Base-by-base conservation (phyloP, 2,329 filamentous ascomycete genomes). In the Rutstroemia sp. region DNA sequence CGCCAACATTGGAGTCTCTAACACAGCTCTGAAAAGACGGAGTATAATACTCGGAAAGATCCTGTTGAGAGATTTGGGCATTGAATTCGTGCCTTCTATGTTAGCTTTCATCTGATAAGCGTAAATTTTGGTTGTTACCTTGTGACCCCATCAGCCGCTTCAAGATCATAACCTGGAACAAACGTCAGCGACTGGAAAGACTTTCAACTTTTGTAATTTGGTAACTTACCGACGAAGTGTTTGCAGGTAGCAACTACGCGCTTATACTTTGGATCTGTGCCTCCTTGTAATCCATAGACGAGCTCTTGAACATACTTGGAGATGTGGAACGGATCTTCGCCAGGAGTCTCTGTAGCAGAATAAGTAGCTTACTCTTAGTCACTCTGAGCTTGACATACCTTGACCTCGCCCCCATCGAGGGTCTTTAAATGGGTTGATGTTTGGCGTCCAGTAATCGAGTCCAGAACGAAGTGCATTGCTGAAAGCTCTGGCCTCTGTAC, bases 21-120 rank as follows among this genome's bases (percentile, higher is more conserved):
- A 78, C 81, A 67, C 84, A 87, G 66, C 76, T 76, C 64, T 84
- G 74, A 71, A 88, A 88, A 0, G 83, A 78, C 1, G 81, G 83
- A 42, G 86, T 74, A 64, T 86, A 88, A 69, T 87, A 88, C 63
- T 87, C 84, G 0, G 78, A 76, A 4, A 88, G 70, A 58, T 89
- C 85, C 61, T 87, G 84, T 49, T 75, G 71, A 12, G 75, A 73
- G 57, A 85, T 78, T 12, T 76, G 71, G 5, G 82, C 77, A 64
- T 86, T 74, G 58, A 82, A 84, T 16, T 76, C 74, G 65, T 34
- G 30, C 30, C 30, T 34, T 4, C 3, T 34, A 34, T 12, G 10
- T 34, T 12, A 34, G 30, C 10, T 34, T 34, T 34, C 9, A 12
- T 34, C 30, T 34, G 30, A 34, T 12, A 34, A 34, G 30, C 10